These are phyloP conservation scores for Kandelia obovata DNA, from an alignment of 345 rosid species.

Conservation along the genomic window DNA sequence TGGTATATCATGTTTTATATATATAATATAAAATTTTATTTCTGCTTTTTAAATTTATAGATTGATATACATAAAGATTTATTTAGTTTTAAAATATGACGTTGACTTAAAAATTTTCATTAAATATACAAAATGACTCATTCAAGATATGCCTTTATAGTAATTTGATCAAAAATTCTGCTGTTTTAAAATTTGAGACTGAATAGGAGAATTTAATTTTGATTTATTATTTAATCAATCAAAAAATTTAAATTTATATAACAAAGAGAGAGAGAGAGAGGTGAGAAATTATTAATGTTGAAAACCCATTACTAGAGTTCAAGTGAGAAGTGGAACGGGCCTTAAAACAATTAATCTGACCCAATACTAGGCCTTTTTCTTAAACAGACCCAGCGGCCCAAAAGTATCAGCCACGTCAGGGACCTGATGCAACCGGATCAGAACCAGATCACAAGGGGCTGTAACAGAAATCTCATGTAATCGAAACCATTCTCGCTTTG, in stretches of 20 bases:
- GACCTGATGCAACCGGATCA: too few species aligned
- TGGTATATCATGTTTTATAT: too few species aligned
- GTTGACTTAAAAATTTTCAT: neutral
- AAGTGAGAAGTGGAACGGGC: neutral
- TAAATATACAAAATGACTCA: neutral
- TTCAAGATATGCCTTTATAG: neutral
- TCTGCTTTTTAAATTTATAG: neutral
- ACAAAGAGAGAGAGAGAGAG: neutral
- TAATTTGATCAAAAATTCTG: neutral
- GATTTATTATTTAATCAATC: neutral
- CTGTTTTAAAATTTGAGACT: neutral
- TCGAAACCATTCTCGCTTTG: too few species aligned
- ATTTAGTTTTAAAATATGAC: neutral
- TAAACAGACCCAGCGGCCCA: too few species aligned
- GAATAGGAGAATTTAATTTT: neutral
- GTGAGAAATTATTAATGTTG: neutral
- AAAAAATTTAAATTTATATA: neutral
- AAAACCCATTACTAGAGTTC: neutral
- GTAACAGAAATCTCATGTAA: too few species aligned
- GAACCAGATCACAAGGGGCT: too few species aligned
- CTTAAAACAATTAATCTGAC: too few species aligned
- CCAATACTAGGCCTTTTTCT: too few species aligned
- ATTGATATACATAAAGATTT: neutral
- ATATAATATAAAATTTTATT: neutral
- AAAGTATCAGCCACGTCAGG: too few species aligned